Base-by-base conservation (phyloP, 163 green algal genomes). In the Trebouxiophyceae sp. region DNA sequence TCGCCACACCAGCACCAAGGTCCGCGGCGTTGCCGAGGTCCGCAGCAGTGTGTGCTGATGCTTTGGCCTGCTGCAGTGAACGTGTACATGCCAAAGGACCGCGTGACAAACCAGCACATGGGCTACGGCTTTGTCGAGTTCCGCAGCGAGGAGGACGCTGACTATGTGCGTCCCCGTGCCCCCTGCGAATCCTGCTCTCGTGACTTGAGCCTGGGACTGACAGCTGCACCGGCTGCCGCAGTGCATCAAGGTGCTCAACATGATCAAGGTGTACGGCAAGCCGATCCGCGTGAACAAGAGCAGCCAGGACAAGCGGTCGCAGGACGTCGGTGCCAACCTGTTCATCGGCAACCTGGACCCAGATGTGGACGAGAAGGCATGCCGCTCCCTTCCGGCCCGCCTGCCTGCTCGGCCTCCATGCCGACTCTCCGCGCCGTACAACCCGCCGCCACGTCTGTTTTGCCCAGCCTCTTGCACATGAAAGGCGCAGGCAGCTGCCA, bases 121-220 rank as follows among this genome's bases (percentile, higher is more conserved):
- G 86, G 91, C 24, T 98, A 99, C 66, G 94, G 89, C 24, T 99
- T 99, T 75, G 92, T 99, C 57, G 94, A 99, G 80, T 97, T 96
- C 62, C 78, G 87, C 29, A 78, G 67, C 0, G 93, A 98, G 66
- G 89, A 97, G 59, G 94, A 99, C 70, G 88, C 90, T 0, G 91
- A 98, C 66, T 99, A 99, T 76, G 88, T 96, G 34, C 45, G 70
- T 50, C 16, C 44, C 33, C 33, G 22, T 26, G 5, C 19, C 39
- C 12, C 39, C 39, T 50, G 39, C 39, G 19, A 16, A n/a, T 12
- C 39, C 12, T 50, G 12, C 39, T 50, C 19, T 16, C 12, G 19
- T 12, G 12, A 50, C 12, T 50, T 16, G 19, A n/a, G 12, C 39
- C 19, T 12, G 12, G 19, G 12, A 16, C 39, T 50, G 39, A 50